Evolutionary conservation across 805 yeast species (phyloP).

Genomic region (Wickerhamomyces bovis): DNA sequence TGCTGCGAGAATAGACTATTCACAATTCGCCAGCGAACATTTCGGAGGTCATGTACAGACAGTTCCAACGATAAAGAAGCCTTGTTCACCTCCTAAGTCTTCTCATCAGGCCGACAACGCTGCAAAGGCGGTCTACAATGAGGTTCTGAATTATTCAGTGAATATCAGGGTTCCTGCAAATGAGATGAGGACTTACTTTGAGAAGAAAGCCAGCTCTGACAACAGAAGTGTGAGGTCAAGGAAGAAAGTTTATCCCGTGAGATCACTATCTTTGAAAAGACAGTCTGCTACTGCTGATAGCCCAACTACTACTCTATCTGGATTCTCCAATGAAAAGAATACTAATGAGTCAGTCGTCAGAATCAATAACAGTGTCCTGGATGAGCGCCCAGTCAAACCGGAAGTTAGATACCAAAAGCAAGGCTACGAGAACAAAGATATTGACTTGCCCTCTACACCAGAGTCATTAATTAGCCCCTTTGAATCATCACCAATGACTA

Average conservation of each 20-base stretch:
- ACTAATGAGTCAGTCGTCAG: too few species aligned
- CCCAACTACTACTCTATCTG: too few species aligned
- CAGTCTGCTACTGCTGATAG: too few species aligned
- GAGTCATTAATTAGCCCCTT: neutral
- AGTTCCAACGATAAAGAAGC: neutral
- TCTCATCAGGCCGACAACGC: neutral
- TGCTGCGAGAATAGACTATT: slow-evolving; percentile 8
- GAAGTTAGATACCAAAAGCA: neutral
- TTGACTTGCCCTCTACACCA: neutral
- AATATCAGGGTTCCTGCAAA: neutral
- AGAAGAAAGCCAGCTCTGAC: neutral
- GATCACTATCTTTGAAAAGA: neutral
- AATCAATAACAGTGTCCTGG: too few species aligned
- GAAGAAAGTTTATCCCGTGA: too few species aligned
- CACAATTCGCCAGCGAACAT: slow-evolving; percentile 12
- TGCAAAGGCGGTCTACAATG: slow-evolving; percentile 4
- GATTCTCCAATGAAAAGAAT: too few species aligned
- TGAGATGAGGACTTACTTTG: neutral
- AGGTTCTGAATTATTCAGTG: slow-evolving; percentile 5
- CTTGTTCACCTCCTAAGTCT: neutral
- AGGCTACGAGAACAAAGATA: neutral
- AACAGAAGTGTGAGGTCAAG: neutral
- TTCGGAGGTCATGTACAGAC: slow-evolving; percentile 4
- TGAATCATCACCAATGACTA: neutral
- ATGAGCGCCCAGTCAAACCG: neutral